A percentile compares a stretch with the other conserved stretches of the same genome.
These are phyloP conservation scores for Aquilaria malaccensis DNA, from an alignment of 345 rosid genomes.

Conservation along the genomic window DNA sequence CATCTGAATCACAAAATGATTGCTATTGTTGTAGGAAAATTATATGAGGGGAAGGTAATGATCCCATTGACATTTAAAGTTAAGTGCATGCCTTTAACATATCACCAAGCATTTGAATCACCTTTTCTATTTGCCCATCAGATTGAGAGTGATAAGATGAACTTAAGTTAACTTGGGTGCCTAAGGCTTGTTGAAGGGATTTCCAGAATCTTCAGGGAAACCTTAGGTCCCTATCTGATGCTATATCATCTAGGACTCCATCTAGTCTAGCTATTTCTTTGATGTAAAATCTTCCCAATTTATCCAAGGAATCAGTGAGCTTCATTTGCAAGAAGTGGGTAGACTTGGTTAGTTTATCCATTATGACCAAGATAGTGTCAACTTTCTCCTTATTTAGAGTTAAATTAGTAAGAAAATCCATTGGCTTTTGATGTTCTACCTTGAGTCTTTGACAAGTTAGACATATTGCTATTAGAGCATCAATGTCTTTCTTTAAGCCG, in stretches of 20 bases:
- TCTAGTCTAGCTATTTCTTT: constrained; percentile 1
- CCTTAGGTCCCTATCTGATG: not conserved
- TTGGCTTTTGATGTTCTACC: too few species aligned
- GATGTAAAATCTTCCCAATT: not conserved
- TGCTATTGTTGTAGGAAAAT: constrained; percentile 9
- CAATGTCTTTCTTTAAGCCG: too few species aligned
- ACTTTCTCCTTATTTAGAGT: not conserved
- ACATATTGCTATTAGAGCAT: too few species aligned
- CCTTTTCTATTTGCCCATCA: not conserved
- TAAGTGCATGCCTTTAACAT: not conserved
- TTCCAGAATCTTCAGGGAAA: constrained; percentile 2
- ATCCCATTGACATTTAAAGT: not conserved
- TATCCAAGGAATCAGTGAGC: not conserved
- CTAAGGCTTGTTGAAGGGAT: not conserved
- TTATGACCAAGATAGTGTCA: constrained; percentile 6
- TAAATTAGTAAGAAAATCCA: too few species aligned
- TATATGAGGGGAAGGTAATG: not conserved
- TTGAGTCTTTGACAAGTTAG: too few species aligned
- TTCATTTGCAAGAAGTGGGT: constrained; percentile 5
- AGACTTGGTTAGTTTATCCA: not conserved
- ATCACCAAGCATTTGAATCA: not conserved
- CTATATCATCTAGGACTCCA: not conserved
- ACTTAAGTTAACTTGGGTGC: not conserved
- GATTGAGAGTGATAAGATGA: constrained; percentile 6
- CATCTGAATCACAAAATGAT: not conserved